Conservation (phyloP, 2,329 filamentous ascomycete genomes). For the Aspergillus quadricinctus region DNA sequence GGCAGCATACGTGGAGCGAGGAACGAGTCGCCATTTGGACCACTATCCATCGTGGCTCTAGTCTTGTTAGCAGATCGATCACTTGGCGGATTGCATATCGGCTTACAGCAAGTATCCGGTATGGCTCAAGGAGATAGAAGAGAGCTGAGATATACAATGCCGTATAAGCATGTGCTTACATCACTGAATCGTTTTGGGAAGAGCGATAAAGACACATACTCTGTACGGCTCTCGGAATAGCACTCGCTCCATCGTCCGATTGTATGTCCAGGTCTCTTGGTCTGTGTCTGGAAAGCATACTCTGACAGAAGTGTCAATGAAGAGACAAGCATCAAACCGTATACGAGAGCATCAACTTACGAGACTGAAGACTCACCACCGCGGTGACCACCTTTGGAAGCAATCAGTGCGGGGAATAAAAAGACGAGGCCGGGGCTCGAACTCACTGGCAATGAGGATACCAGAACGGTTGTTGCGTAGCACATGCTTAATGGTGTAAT, state of each 20-base stretch:
- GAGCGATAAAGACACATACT: constrained; percentile 15
- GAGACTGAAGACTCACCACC: constrained; percentile 28
- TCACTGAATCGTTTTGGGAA: not conserved
- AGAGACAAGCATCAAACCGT: not conserved
- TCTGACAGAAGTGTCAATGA: constrained; percentile 14
- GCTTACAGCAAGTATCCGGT: constrained; percentile 32
- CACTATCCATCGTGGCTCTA: constrained; percentile 35
- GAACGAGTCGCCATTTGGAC: constrained; percentile 28
- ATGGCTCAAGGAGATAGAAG: constrained; percentile 33
- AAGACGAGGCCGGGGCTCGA: not conserved
- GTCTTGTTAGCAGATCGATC: constrained; percentile 12
- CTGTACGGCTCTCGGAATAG: constrained; percentile 30
- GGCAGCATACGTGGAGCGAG: constrained; percentile 28
- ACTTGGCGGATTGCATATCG: not conserved
- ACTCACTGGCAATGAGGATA: constrained; percentile 33
- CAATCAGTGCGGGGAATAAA: constrained; percentile 11
- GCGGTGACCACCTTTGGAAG: constrained; percentile 22
- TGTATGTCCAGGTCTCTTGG: constrained; percentile 29
- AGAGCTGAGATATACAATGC: constrained; percentile 20
- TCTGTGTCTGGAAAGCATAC: constrained; percentile 31
- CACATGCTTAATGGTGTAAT: constrained; percentile 28
- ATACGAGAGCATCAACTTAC: constrained; percentile 18
- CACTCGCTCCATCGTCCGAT: constrained; percentile 29
- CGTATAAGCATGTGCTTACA: not conserved
- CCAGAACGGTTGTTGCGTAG: constrained; percentile 33